These are phyloP conservation scores for Pythium coloratum DNA, from an alignment of 352 stramenopile genomes.

Conservation along the genomic window DNA sequence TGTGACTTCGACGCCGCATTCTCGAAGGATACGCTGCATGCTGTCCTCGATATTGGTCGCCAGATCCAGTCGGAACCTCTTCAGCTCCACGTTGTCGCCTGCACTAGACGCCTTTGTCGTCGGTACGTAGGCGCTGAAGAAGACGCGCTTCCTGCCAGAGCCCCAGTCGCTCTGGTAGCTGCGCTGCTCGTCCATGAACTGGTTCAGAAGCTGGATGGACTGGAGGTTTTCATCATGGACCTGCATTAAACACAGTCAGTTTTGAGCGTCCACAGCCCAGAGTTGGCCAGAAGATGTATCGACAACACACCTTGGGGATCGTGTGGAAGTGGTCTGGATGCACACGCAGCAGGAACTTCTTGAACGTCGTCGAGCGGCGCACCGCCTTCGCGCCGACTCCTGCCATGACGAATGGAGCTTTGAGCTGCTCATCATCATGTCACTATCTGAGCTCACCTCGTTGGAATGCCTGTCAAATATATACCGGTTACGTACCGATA, in stretches of 20 bases:
- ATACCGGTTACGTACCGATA: neutral
- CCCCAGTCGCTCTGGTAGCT: slow-evolving; percentile 3
- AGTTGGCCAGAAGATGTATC: neutral
- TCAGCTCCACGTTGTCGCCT: slow-evolving; percentile 18
- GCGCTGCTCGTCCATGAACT: slow-evolving; percentile 62
- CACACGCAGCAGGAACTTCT: slow-evolving; percentile 73
- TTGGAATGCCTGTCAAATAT: neutral
- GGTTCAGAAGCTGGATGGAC: slow-evolving; percentile 70
- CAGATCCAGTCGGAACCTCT: slow-evolving; percentile 53
- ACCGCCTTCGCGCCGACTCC: slow-evolving; percentile 4
- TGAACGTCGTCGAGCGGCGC: slow-evolving; percentile 45
- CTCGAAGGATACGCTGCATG: slow-evolving; percentile 49
- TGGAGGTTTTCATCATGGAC: slow-evolving; percentile 72
- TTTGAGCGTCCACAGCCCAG: neutral
- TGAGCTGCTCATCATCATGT: neutral
- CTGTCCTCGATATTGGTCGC: slow-evolving; percentile 43
- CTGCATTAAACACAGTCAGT: slow-evolving; percentile 13
- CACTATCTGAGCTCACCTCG: neutral
- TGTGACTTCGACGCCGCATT: slow-evolving; percentile 45
- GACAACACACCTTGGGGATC: slow-evolving; percentile 35
- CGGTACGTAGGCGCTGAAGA: slow-evolving; percentile 26
- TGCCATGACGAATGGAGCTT: slow-evolving; percentile 3
- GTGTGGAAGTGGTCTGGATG: slow-evolving; percentile 68
- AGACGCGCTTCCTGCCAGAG: slow-evolving; percentile 15
- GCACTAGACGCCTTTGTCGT: neutral